These are phyloP conservation scores for Alloteropsis semialata DNA, from an alignment of 176 grass and related monocot genomes.

Conservation along the genomic window DNA sequence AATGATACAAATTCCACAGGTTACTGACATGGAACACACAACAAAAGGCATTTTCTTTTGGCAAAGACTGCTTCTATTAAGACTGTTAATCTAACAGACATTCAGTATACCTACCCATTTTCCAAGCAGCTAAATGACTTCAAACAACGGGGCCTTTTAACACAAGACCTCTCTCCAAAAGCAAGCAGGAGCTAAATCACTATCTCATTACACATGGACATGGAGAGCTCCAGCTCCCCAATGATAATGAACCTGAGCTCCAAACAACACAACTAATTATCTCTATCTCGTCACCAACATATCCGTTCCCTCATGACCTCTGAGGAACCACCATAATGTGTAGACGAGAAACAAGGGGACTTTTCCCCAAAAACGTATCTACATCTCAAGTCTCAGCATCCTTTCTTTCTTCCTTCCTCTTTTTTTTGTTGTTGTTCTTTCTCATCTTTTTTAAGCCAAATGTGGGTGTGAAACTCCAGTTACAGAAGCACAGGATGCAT, in stretches of 20 bases:
- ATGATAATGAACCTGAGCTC: neutral
- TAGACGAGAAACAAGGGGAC: neutral
- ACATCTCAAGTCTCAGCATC: neutral
- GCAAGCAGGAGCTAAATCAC: neutral
- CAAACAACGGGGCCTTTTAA: conserved; percentile 33
- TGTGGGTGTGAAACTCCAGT: neutral
- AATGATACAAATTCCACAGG: neutral
- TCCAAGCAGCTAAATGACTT: conserved; percentile 34
- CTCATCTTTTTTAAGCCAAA: neutral
- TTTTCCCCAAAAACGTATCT: conserved; percentile 9
- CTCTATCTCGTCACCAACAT: neutral
- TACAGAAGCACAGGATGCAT: neutral
- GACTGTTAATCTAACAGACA: neutral
- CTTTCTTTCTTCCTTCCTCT: neutral
- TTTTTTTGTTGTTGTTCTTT: neutral
- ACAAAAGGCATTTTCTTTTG: neutral
- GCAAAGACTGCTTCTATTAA: neutral
- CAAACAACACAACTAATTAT: conserved; percentile 28
- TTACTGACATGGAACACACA: neutral
- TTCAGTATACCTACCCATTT: conserved; percentile 3
- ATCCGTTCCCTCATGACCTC: neutral
- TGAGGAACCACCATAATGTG: neutral
- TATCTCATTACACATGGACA: neutral
- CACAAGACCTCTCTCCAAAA: conserved; percentile 37
- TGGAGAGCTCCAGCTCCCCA: neutral